Evolutionary conservation across 148 eudicot species (phyloP), one percentile per base, ranked within the genome.

Genomic region (Nyssa sinensis): DNA sequence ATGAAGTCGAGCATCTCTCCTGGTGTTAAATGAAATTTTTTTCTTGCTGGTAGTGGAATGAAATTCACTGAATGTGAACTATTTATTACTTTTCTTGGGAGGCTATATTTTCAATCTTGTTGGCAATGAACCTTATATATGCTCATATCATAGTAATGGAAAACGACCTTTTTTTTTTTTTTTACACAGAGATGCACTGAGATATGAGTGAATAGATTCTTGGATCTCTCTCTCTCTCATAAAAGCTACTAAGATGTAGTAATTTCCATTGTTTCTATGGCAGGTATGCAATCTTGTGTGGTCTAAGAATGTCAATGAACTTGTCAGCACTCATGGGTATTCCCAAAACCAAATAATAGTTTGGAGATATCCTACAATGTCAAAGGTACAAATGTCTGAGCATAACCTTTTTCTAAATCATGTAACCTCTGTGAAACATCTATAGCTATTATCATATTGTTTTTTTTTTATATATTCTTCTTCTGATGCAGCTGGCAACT

Each of bases 251-350:
- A 24, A 67, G 25, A 9, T 28, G 9, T 77, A 61, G 41, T 29
- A 27, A 8, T 37, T 23, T 32, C 2, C 8, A 55, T 72, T 67
- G 33, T 66, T 14, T 13, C 67, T 64, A 16, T 79, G 74, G 51
- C 88, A 93, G 98, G 98, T 91, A 47, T 91, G 96, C 88, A 93
- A 89, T 81, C 92, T 93, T 65, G 97, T 81, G n/a, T 93, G 98
- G 98, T 91, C 98, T 4, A 89, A 89, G 75, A 93, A 91, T 73
- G 97, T 88, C 28, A 93, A 93, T 37, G 98, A 93, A 86, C 84
- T 93, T 58, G 98, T 89, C 62, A 93, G 98, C 88, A 93, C 98
- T 62, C 98, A 93, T 72, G 98, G 98, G 62, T 88, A 91, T 79
- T 93, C 97, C 27, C 97, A 93, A 70, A 93, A 93, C 79, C 96